Evolutionary conservation across 768 basidiomycete genomes (phyloP), one percentile per base, ranked within the genome.

Genomic region (Hygrocybe punicea): DNA sequence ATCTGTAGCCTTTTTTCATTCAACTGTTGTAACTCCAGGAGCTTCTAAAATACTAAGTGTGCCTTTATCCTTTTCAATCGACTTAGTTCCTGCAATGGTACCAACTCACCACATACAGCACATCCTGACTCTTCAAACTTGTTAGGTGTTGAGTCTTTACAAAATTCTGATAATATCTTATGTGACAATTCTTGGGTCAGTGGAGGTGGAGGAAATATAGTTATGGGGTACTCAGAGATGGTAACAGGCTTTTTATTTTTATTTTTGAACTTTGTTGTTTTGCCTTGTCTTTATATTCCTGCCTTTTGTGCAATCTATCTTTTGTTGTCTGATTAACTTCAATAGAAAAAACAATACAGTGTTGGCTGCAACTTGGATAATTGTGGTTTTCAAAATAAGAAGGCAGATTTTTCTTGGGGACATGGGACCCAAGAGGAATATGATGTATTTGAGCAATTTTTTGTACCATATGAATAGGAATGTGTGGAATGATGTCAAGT

Each of bases 101-200:
- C 58, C n/a, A 70, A 54, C 35, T 60, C 39, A 2, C 67, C 70
- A 60, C 71, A 73, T 11, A 73, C 69, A 3, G 67, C 66, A 64
- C 71, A 73, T n/a, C 71, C 69, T 24, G 53, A 53, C 55, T 73
- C 71, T 48, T 66, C 58, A 40, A 70, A 53, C 6, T 34, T 35
- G 2, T 45, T 23, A 6, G 57, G 57, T 16, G 2, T 9, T 8
- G 19, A 55, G 33, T 34, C 49, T 1, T 33, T 42, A 21, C 57
- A 53, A 10, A 53, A 58, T 21, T 53, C 51, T 42, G 25, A 34
- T n/a, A 46, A 34, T 1, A 53, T 17, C 6, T 8, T 53, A 9
- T 57, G 49, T 19, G 17, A n/a, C 1, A 52, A 7, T 16, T 52
- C 7, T 9, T 19, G 24, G 3, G 37, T 8, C 19, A 29, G 29